phyloP scores from a whole-genome alignment of 345 rosid genomes.

The Aegle marmelos region DNA sequence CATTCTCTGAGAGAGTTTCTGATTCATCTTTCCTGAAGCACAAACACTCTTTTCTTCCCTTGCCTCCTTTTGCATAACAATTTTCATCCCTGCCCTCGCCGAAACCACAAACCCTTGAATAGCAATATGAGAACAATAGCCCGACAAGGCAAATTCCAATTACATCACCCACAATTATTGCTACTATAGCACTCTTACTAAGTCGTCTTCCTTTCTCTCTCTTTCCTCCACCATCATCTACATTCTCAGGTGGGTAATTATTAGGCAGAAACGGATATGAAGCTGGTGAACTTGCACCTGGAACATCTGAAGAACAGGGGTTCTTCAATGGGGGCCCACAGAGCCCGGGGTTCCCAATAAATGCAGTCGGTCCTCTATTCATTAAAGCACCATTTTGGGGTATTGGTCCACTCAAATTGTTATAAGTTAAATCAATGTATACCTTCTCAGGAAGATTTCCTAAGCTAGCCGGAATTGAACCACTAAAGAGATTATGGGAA shows the following conservation, averaged over 20 bases:
- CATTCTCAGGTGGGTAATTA: slow-evolving; percentile 44
- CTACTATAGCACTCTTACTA: slow-evolving; percentile 59
- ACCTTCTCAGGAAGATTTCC: slow-evolving; percentile 94
- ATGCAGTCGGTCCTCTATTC: slow-evolving; percentile 94
- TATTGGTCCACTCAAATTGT: slow-evolving; percentile 88
- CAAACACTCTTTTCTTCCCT: slow-evolving; percentile 53
- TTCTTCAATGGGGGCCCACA: slow-evolving; percentile 90
- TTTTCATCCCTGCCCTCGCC: slow-evolving; percentile 37
- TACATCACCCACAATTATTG: slow-evolving; percentile 74
- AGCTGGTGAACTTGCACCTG: slow-evolving; percentile 50
- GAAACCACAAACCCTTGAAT: slow-evolving; percentile 53
- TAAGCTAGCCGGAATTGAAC: slow-evolving; percentile 76
- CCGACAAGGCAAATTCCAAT: slow-evolving; percentile 86
- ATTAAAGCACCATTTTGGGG: slow-evolving; percentile 93
- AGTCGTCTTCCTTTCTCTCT: slow-evolving; percentile 51
- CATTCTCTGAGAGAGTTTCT: slow-evolving; percentile 67
- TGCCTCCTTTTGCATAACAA: slow-evolving; percentile 52
- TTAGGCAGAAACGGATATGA: slow-evolving; percentile 70
- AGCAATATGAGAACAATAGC: slow-evolving; percentile 80
- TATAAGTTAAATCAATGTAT: slow-evolving; percentile 82
- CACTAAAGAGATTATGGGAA: slow-evolving; percentile 73
- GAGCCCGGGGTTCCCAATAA: slow-evolving; percentile 81
- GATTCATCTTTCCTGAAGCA: slow-evolving; percentile 87
- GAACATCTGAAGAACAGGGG: slow-evolving; percentile 52
- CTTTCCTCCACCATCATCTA: slow-evolving; percentile 30